These are phyloP conservation scores for Eucalyptus tenuipes DNA, from an alignment of 345 rosid species.

Conservation along the genomic window DNA sequence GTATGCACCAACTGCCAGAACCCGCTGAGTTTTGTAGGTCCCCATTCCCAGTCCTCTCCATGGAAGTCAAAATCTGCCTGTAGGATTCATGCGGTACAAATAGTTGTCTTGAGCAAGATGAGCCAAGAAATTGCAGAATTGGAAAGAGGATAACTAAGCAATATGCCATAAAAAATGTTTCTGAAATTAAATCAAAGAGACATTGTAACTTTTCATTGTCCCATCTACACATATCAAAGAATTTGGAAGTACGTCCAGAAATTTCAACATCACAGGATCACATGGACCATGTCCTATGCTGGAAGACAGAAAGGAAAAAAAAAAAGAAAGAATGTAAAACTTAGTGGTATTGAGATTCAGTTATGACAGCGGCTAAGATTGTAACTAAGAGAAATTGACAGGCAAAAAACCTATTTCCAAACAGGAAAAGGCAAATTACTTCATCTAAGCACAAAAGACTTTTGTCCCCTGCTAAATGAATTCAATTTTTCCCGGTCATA, in stretches of 20 bases:
- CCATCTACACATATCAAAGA: background rate
- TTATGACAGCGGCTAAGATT: background rate
- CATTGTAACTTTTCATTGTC: background rate
- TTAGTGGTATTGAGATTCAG: background rate
- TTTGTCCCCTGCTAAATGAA: background rate
- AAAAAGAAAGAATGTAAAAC: background rate
- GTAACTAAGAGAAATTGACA: background rate
- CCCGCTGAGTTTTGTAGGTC: constrained; percentile 78
- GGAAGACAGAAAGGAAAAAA: background rate
- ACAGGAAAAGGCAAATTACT: background rate
- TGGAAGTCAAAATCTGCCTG: constrained; percentile 98
- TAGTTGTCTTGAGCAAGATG: background rate
- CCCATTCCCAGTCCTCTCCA: constrained; percentile 99
- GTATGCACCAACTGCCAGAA: constrained; percentile 82
- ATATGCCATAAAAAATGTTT: background rate
- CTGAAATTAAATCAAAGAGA: background rate
- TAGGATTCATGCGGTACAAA: background rate
- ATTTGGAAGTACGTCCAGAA: background rate
- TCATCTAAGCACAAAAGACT: background rate
- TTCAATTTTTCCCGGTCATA: background rate
- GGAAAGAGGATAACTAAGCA: background rate
- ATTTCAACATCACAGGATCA: background rate
- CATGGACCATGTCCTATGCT: background rate
- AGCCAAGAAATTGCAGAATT: background rate
- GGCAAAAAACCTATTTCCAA: background rate